Evolutionary conservation across 202 grass and related monocot genomes (phyloP), one percentile per base, ranked within the genome.

Genomic region (Hordeum pubiflorum): DNA sequence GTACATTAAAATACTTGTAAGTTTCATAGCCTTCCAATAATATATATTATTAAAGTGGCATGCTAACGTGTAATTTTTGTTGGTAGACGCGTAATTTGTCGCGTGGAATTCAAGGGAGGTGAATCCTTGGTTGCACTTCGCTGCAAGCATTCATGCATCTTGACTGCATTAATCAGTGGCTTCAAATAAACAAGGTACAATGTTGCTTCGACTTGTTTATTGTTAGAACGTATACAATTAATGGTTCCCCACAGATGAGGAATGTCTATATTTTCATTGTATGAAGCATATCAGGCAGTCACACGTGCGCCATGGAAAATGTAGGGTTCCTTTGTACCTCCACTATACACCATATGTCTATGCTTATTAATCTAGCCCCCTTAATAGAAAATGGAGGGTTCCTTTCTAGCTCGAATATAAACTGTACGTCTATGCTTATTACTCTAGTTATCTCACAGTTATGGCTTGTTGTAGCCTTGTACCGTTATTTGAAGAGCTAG

Each of bases 111-210:
- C 66, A 87, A 99, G 86, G 89, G 93, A 55, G 89, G 86, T 68
- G 96, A 99, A 86, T 93, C 88, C 55, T 86, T 99, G 78, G 79
- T 94, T 78, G 79, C 85, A 22, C 90, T 99, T 68, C 85, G 90
- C 40, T 99, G 92, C 90, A 91, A 96, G 46, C 96, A 99, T 63
- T 88, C 83, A 32, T 99, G 95, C 81, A 99, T 83, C 85, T 80
- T n/a, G 90, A 93, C 55, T 99, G 96, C 85, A 96, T 99, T 80
- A 96, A 91, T 78, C 90, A 96, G 67, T 96, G 96, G 90, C 87
- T 95, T 73, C 88, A 99, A 86, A 95, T 99, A 88, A 99, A 96
- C 78, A 99, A 96, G 96, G 92, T 99, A 89, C 21, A 56, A 33
- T 65, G 9, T 23, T 36, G 41, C 78, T 69, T 27, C 60, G 37